Percentiles rank a stretch among this genome's conserved stretches.
Evolutionary conservation across 805 yeast genomes (phyloP).

Genomic region (Monosporozyma unispora): DNA sequence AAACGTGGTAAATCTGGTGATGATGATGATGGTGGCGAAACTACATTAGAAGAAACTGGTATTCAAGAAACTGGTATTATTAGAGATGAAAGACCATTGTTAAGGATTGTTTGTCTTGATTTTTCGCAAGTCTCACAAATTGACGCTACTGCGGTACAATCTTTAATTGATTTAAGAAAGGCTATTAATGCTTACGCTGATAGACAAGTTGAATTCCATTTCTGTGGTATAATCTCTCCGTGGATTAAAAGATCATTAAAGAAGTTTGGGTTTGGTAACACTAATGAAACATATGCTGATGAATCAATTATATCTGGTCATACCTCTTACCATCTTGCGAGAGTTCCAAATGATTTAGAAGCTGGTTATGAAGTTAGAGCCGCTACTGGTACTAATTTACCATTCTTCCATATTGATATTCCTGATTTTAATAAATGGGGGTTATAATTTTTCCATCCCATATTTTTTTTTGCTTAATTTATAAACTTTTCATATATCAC

Average conservation of each 20-base stretch:
- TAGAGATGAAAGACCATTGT: slow-evolving; percentile 50
- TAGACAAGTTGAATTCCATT: slow-evolving; percentile 80
- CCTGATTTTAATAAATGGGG: slow-evolving; percentile 31
- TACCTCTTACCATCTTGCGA: slow-evolving; percentile 25
- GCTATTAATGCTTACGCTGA: slow-evolving; percentile 68
- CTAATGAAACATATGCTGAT: slow-evolving; percentile 33
- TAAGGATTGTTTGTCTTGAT: slow-evolving; percentile 71
- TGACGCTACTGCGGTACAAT: slow-evolving; percentile 75
- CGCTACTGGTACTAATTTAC: slow-evolving; percentile 27
- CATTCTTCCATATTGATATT: slow-evolving; percentile 31
- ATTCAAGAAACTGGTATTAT: slow-evolving; percentile 26
- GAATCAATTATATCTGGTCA: slow-evolving; percentile 28
- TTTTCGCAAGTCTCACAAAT: slow-evolving; percentile 66
- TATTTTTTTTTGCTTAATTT: background rate
- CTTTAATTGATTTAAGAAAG: slow-evolving; percentile 65
- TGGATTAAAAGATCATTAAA: slow-evolving; percentile 78
- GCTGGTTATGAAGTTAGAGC: slow-evolving; percentile 16
- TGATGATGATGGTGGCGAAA: slow-evolving; percentile 6
- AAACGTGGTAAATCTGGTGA: slow-evolving; percentile 16
- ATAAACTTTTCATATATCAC: too few species aligned
- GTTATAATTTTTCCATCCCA: slow-evolving; percentile 4
- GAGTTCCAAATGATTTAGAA: slow-evolving; percentile 11
- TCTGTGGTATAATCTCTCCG: slow-evolving; percentile 73
- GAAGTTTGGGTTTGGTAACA: slow-evolving; percentile 68
- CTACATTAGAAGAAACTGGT: background rate